Conservation (phyloP, 345 rosid species). For the Bruguiera parviflora region DNA sequence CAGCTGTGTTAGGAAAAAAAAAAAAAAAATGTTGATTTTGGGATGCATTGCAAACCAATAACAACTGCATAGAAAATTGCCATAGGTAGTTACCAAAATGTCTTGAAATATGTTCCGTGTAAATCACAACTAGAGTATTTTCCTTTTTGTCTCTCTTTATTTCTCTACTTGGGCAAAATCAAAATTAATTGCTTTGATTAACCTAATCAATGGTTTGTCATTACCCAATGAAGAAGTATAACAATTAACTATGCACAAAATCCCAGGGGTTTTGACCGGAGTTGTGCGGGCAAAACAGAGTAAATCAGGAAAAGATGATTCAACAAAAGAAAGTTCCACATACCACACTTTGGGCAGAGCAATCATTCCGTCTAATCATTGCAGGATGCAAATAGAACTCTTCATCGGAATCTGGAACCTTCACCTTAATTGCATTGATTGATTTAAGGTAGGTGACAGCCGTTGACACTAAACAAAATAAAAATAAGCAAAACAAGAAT, state of each 20-base stretch:
- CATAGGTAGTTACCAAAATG: no score
- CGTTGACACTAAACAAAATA: constrained; percentile 58
- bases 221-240: not conserved
- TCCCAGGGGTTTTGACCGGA: no score
- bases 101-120: not conserved
- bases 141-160: not conserved
- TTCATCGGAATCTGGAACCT: constrained; percentile 85
- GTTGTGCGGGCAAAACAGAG: not conserved
- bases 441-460: constrained; percentile 82
- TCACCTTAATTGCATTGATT: constrained; percentile 76
- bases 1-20: no score
- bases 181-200: not conserved
- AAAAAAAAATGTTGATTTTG: no score
- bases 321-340: not conserved
- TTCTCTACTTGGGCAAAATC: not conserved
- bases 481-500: not conserved
- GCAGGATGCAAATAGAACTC: constrained; percentile 94
- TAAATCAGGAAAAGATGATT: not conserved
- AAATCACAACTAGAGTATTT: not conserved
- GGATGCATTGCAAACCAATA: no score
- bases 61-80: no score
- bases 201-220: not conserved
- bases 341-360: constrained; percentile 95
- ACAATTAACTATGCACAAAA: no score
- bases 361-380: constrained; percentile 86